Evolutionary conservation across 768 basidiomycete species (phyloP).

Genomic region (Suillus tomentosus): DNA sequence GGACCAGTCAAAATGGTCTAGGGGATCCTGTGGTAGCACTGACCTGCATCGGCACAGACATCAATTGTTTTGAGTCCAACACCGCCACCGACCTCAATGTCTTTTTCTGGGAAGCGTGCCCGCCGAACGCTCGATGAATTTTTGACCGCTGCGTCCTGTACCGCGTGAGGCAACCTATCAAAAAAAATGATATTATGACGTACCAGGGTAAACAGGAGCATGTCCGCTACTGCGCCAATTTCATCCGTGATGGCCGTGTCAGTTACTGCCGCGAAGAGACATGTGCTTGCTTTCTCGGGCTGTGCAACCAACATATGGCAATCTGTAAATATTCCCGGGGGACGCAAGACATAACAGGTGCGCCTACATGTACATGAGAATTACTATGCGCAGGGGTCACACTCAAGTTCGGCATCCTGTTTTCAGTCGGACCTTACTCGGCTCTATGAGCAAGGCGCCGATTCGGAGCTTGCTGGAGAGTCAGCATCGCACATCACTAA

Average conservation of each 20-base stretch:
- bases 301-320: conserved; percentile 99
- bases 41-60: conserved; percentile 88
- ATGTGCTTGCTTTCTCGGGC: conserved; percentile 71
- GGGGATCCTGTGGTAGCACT: conserved; percentile 16
- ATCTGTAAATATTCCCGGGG: conserved; percentile 99
- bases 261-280: conserved; percentile 1
- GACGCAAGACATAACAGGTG: conserved; percentile 85
- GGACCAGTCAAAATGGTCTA: conserved; percentile 2
- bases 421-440: too few relatives aligned
- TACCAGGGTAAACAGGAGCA: conserved; percentile 85
- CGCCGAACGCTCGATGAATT: too few relatives aligned
- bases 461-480: too few relatives aligned
- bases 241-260: conserved; percentile 78
- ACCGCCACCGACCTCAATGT: conserved; percentile 98
- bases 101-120: conserved; percentile 82
- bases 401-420: too few relatives aligned
- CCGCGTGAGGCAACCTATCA: conserved; percentile 3
- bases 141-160: conserved; percentile 88
- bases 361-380: conserved; percentile 50
- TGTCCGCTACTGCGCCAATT: conserved; percentile 81
- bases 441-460: too few relatives aligned
- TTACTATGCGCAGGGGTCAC: too few relatives aligned
- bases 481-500: too few relatives aligned
- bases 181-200: conserved; percentile 8
- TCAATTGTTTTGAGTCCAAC: conserved; percentile 91